A percentile compares a stretch with the other conserved stretches of the same genome.
phyloP scores from a whole-genome alignment of 768 basidiomycete genomes.

The Crassisporium funariophilum region DNA sequence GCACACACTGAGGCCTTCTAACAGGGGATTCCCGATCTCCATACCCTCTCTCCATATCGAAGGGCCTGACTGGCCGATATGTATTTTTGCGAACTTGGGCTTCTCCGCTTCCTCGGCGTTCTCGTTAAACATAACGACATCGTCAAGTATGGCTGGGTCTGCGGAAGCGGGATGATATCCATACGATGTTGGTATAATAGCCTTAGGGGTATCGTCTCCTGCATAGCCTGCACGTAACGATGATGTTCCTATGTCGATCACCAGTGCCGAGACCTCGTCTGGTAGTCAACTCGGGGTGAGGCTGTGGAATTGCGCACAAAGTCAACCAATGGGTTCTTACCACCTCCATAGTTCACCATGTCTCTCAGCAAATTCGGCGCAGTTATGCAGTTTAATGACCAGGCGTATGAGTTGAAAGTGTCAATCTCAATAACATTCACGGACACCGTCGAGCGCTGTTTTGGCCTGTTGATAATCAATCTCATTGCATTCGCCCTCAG shows the following conservation, averaged over 20 bases:
- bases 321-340: slow-evolving; percentile 41
- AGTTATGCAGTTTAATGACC: background rate
- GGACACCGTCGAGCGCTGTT: too few species aligned
- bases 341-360: slow-evolving; percentile 92
- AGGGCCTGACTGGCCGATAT: slow-evolving; percentile 86
- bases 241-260: slow-evolving; percentile 91
- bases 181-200: slow-evolving; percentile 87
- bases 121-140: slow-evolving; percentile 59
- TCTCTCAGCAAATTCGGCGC: too few species aligned
- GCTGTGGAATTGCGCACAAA: slow-evolving; percentile 9
- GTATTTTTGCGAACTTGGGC: slow-evolving; percentile 59
- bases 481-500: too few species aligned
- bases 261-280: slow-evolving; percentile 98
- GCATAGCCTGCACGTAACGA: slow-evolving; percentile 95
- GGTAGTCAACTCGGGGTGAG: slow-evolving; percentile 3
- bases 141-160: too few species aligned
- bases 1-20: slow-evolving; percentile 79
- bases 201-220: slow-evolving; percentile 94
- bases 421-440: too few species aligned
- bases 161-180: slow-evolving; percentile 60
- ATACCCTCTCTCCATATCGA: slow-evolving; percentile 89
- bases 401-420: background rate
- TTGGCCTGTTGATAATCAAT: too few species aligned
- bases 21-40: slow-evolving; percentile 83
- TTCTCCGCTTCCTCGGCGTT: slow-evolving; percentile 33